phyloP scores from a whole-genome alignment of 2,329 filamentous ascomycete species.

The Tolypocladium endophyticum region DNA sequence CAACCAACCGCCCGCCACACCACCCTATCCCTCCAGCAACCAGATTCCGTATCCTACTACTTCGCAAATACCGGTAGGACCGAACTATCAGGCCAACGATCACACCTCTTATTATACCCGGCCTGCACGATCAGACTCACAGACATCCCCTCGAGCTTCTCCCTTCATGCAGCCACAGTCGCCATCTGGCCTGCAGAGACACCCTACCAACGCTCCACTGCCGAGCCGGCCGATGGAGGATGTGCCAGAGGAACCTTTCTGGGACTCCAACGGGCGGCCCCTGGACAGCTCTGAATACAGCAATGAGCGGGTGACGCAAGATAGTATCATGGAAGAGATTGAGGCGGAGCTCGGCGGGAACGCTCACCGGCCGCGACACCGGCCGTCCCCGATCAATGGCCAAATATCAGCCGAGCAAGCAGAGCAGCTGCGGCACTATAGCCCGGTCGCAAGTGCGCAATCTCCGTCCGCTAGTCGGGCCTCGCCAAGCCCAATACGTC shows the following conservation, averaged over 20 bases:
- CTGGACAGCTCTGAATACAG: slow-evolving; percentile 11
- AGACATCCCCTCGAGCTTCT: slow-evolving; percentile 35
- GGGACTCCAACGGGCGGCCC: slow-evolving; percentile 25
- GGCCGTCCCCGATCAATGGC: slow-evolving; percentile 34
- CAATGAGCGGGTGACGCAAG: slow-evolving; percentile 33
- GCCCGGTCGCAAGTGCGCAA: slow-evolving; percentile 37
- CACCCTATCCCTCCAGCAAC: slow-evolving; percentile 19
- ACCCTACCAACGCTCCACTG: slow-evolving; percentile 50
- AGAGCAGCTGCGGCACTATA: slow-evolving; percentile 36
- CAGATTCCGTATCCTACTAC: slow-evolving; percentile 41
- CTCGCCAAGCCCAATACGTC: slow-evolving; percentile 2
- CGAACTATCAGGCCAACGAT: slow-evolving; percentile 37
- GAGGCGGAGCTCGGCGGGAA: slow-evolving; percentile 39
- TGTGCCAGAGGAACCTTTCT: slow-evolving; percentile 28
- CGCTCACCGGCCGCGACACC: slow-evolving; percentile 18
- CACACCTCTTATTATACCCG: slow-evolving; percentile 33
- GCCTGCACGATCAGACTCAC: slow-evolving; percentile 37
- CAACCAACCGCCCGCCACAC: slow-evolving; percentile 10
- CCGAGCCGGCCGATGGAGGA: slow-evolving; percentile 41
- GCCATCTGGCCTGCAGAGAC: slow-evolving; percentile 38
- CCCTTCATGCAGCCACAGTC: slow-evolving; percentile 29
- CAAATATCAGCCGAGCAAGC: slow-evolving; percentile 34
- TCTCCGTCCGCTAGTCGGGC: slow-evolving; percentile 10
- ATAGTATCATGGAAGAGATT: slow-evolving; percentile 47
- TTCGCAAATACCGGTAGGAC: slow-evolving; percentile 42